Evolutionary conservation across 176 grass and related monocot species (phyloP).

Genomic region (Triticum aestivum): IWGSC_CS_RefSeq_v2.1 NC_057797.1:752948058-752948557

Average conservation of each 20-base stretch:
- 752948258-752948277: constrained; percentile 29
- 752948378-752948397: not conserved
- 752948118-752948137: constrained; percentile 67
- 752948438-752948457: not conserved
- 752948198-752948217: constrained; percentile 82
- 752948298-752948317: not conserved
- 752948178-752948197: constrained; percentile 93
- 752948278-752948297: constrained; percentile 3
- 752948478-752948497: constrained; percentile 82
- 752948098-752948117: constrained; percentile 19
- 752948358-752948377: not conserved
- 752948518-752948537: constrained; percentile 72
- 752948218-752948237: constrained; percentile 69
- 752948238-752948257: constrained; percentile 99
- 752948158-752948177: constrained; percentile 87
- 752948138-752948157: constrained; percentile 65
- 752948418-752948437: not conserved
- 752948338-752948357: not conserved
- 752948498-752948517: constrained; percentile 63
- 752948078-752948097: constrained; percentile 1
- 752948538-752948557: constrained; percentile 59
- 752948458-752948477: not conserved
- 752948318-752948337: constrained; percentile 12
- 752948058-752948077: not conserved
- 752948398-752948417: not conserved